These are phyloP conservation scores for Nematocida parisii DNA, from an alignment of 371 early-diverging fungal species.

Conservation along the genomic window DNA sequence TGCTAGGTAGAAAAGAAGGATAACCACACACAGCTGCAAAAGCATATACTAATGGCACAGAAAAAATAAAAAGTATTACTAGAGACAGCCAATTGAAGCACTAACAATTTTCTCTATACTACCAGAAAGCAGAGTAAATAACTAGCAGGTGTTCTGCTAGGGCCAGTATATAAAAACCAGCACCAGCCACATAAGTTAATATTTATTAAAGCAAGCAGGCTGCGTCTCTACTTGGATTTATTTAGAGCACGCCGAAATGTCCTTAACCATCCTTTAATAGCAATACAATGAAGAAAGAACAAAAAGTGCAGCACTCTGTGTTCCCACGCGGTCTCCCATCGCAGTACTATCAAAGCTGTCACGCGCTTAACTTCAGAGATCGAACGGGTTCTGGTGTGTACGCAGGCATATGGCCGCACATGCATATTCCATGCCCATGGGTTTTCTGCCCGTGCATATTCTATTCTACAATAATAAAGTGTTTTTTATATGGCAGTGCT, in stretches of 20 bases:
- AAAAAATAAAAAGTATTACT: not conserved
- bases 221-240: no score
- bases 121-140: no score
- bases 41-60: not conserved
- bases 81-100: no score
- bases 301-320: constrained; percentile 29
- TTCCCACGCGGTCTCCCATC: constrained; percentile 29
- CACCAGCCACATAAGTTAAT: no score
- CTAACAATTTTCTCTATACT: no score
- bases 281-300: not conserved
- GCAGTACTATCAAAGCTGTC: constrained; percentile 29
- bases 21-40: not conserved
- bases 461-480: no score
- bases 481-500: no score
- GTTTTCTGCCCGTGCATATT: not conserved
- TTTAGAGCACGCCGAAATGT: no score
- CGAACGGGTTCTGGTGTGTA: constrained; percentile 27
- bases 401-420: constrained; percentile 22
- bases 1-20: not conserved
- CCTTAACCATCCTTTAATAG: not conserved
- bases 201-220: no score
- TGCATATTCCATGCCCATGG: not conserved
- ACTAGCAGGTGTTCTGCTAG: no score
- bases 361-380: constrained; percentile 29
- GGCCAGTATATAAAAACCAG: no score